These are phyloP conservation scores for Ceratonia siliqua DNA, from an alignment of 306 rosid species.

Conservation along the genomic window DNA sequence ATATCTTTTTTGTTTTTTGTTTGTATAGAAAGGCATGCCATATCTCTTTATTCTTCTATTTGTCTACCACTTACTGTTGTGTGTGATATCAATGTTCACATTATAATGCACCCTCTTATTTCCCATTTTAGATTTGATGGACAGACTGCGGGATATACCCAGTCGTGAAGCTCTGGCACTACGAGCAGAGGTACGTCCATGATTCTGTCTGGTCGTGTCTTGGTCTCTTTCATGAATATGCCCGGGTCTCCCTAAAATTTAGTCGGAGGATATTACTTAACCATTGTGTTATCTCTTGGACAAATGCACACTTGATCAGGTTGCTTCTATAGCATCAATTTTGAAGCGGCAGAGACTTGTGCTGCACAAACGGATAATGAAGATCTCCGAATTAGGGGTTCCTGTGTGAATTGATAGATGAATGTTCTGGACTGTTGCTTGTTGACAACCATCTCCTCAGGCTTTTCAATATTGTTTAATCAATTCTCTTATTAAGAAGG, in stretches of 20 bases:
- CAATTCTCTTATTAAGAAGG: constrained; percentile 12
- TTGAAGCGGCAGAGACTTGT: constrained; percentile 58
- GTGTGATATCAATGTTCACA: neutral
- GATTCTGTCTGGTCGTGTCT: neutral
- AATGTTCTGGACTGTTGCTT: constrained; percentile 10
- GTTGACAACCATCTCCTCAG: constrained; percentile 21
- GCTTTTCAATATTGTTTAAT: constrained; percentile 14
- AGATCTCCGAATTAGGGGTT: constrained; percentile 77
- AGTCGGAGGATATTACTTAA: constrained; percentile 10
- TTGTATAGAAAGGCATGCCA: too few species aligned
- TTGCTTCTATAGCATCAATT: constrained; percentile 66
- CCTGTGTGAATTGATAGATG: constrained; percentile 47
- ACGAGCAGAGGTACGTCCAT: constrained; percentile 76
- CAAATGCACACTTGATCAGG: constrained; percentile 44
- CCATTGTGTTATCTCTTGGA: constrained; percentile 17
- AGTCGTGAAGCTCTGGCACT: constrained; percentile 77
- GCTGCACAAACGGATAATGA: constrained; percentile 64
- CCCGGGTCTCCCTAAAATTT: constrained; percentile 4
- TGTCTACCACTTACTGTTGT: neutral
- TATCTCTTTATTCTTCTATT: neutral
- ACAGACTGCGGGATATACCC: constrained; percentile 75
- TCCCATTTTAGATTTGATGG: constrained; percentile 64
- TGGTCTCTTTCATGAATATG: neutral
- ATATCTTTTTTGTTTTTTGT: neutral
- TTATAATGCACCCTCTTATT: constrained; percentile 23